Base-by-base conservation (phyloP, 140 eudicot genomes). In the Erigeron philadelphicus region DNA sequence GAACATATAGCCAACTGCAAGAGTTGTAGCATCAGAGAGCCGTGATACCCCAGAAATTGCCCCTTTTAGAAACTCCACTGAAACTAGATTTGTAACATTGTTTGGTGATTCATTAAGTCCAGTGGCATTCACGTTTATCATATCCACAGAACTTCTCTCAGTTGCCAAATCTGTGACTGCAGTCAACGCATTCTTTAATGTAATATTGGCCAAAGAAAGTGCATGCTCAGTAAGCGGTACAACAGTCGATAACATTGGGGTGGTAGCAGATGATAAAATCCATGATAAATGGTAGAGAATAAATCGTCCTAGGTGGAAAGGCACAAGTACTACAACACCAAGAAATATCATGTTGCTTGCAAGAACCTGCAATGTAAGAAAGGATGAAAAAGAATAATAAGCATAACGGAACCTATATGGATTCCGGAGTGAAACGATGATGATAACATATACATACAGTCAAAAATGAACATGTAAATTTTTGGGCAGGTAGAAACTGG, bases 291-390 rank as follows among this genome's bases (percentile, higher is more conserved):
- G 85, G 58, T 86, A 75, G 72, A 91, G 83, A 68, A 88, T 88
- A 19, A 91, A 61, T 8, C 98, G 85, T 62, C 98, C 98, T 9
- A 91, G 74, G 52, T 95, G 88, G 81, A 91, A 91, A 47, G 98
- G 98, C 72, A 88, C 84, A 55, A 91, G 86, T 64, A 91, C 86
- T 53, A 91, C 95, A 73, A 88, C 96, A 38, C 95, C 96, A 77
- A 91, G 96, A 77, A 91, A 91, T 77, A 91, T 88, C 95, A 88
- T 88, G 75, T 91, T 91, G 89, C 98, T 91, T 50, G 98, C 98
- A 72, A 91, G 94, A 79, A 91, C 98, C 98, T 92, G 88, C 81
- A 59, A 69, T 53, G 70, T 47, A 68, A 47, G 19, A 50, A 23
- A 11, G 43, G 48, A 47, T 11, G 59, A 46, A 58, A 2, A 41